Base-by-base conservation (phyloP, 306 rosid species). In the Rosa multiflora region DNA sequence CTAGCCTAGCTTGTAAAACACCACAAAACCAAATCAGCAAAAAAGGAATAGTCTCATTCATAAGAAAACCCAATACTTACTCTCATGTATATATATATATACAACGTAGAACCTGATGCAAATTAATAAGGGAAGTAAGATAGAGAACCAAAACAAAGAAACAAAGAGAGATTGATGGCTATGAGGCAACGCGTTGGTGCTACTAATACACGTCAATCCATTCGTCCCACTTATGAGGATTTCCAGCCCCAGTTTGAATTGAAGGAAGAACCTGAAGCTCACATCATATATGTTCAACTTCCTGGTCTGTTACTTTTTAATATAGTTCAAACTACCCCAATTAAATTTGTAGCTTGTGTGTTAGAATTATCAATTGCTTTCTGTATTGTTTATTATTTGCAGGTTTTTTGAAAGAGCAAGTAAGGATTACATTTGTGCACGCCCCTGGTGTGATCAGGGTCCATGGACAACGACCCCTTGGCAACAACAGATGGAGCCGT, bases 391-490 rank as follows among this genome's bases (percentile, higher is more conserved):
- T 32, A 32, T 14, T 42, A n/a, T 73, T 52, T 66, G 9, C 56
- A 91, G 97, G 90, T 23, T 91, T 84, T 56, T 12, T 72, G 63
- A 88, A 70, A 79, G 90, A 91, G 17, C 79, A 64, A 26, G 37
- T 88, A 18, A 88, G 10, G 73, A 68, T 88, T 43, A 79, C 75
- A 12, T 69, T 23, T 64, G 56, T 26, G 29, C 46, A n/a, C 12
- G 0, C 73, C 35, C 20, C 83, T 47, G 6, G 21, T 9, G 78
- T 59, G 44, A 42, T 91, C 32, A 84, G 43, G 49, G 78, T 80
- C 76, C n/a, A 75, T 4, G 97, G 97, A 66, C 90, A 89, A 80
- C 61, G 91, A 64, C 88, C 87, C 18, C 61, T 83, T 70, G 52
- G 11, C 32, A 78, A 79, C 0, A 73, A 74, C 37, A 88, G 51